These are phyloP conservation scores for Trichoderma citrinoviride DNA, from an alignment of 2,329 filamentous ascomycete species.

Conservation along the genomic window DNA sequence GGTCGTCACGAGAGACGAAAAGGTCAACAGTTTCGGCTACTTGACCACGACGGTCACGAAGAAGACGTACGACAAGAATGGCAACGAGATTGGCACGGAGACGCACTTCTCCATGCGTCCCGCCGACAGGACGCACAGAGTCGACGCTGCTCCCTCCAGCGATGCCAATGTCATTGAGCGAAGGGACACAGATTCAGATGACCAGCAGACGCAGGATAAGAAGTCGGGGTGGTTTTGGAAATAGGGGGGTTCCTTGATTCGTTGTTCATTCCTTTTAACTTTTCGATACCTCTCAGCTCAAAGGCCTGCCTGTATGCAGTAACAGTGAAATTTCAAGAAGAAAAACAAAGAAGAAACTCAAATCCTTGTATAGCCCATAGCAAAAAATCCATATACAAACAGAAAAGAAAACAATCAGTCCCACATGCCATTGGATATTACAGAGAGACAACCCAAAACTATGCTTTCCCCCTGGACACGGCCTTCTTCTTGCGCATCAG, in stretches of 20 bases:
- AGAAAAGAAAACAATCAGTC: background rate
- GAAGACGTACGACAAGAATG: slow-evolving; percentile 42
- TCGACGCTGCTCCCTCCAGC: slow-evolving; percentile 17
- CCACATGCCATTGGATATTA: background rate
- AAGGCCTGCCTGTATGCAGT: background rate
- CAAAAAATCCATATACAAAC: background rate
- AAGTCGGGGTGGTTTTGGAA: slow-evolving; percentile 44
- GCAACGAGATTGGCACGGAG: slow-evolving; percentile 41
- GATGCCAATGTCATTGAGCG: slow-evolving; percentile 18
- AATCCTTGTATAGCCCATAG: background rate
- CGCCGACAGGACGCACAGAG: slow-evolving; percentile 27
- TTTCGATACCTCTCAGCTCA: background rate
- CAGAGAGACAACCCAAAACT: background rate
- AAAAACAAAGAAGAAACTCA: too few species aligned
- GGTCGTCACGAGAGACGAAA: slow-evolving; percentile 41
- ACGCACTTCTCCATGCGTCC: slow-evolving; percentile 37
- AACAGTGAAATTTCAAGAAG: background rate
- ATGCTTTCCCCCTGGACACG: slow-evolving; percentile 36
- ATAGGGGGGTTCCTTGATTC: slow-evolving; percentile 23
- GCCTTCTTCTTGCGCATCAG: slow-evolving; percentile 70
- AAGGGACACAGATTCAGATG: background rate
- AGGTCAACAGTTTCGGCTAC: slow-evolving; percentile 44
- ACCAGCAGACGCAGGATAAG: slow-evolving; percentile 24
- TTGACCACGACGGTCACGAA: slow-evolving; percentile 42
- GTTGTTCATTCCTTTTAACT: background rate